Conservation (phyloP, 73 alveolate genomes). For the Tetrahymena thermophila region DNA sequence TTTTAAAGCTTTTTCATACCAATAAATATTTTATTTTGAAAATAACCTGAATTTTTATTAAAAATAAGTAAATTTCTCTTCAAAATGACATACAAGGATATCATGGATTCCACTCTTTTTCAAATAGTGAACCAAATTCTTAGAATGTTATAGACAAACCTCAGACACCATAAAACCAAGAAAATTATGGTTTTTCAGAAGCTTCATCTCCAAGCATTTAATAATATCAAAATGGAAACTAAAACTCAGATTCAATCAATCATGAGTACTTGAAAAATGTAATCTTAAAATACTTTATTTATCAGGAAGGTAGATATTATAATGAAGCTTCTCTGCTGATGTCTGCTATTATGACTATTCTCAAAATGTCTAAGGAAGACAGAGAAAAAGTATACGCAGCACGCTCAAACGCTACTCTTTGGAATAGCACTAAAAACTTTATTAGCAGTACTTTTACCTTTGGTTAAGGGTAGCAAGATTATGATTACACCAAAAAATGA, state of each 20-base stretch:
- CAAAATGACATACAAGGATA: not conserved
- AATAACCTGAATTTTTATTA: no score
- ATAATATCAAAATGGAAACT: not conserved
- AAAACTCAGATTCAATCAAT: not conserved
- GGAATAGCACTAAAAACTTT: not conserved
- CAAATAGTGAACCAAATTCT: not conserved
- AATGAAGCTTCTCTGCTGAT: constrained; percentile 30
- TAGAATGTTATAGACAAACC: not conserved
- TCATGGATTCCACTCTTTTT: not conserved
- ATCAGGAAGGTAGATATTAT: constrained; percentile 17
- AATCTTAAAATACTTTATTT: constrained; percentile 20
- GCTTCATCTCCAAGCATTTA: not conserved
- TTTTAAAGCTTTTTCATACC: no score
- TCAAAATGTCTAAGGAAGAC: constrained; percentile 32
- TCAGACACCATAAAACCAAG: not conserved
- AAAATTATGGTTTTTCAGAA: not conserved
- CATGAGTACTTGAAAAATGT: constrained; percentile 22
- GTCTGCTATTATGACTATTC: constrained; percentile 39
- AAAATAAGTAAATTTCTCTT: not conserved
- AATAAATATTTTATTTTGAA: no score
- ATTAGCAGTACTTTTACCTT: not conserved
- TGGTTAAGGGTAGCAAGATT: not conserved
- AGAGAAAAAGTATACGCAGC: constrained; percentile 19
- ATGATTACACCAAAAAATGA: not conserved
- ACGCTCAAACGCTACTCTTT: not conserved